Conservation (phyloP, 2,329 filamentous ascomycete species). For the Microdochium trichocladiopsis region DNA sequence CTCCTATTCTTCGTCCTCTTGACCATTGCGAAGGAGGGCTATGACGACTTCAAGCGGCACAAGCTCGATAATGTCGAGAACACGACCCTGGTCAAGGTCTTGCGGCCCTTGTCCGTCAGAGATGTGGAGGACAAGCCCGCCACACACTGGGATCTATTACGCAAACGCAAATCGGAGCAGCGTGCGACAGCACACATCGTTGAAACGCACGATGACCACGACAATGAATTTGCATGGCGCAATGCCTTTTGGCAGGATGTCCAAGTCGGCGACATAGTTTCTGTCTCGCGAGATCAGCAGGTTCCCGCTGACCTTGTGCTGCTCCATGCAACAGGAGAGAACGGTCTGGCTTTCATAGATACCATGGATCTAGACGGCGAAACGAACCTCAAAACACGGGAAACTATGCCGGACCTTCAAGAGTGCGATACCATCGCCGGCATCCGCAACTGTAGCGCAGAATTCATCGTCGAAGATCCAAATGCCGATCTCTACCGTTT, state of each 20-base stretch:
- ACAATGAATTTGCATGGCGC: slow-evolving; percentile 36
- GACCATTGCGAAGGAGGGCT: slow-evolving; percentile 80
- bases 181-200: not conserved
- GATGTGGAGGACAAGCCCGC: slow-evolving; percentile 2
- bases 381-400: slow-evolving; percentile 74
- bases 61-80: slow-evolving; percentile 80
- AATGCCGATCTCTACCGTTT: slow-evolving; percentile 74
- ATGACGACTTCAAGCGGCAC: slow-evolving; percentile 76
- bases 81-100: slow-evolving; percentile 38
- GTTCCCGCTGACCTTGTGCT: slow-evolving; percentile 79
- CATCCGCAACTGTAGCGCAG: slow-evolving; percentile 47
- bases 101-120: slow-evolving; percentile 20
- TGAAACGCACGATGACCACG: slow-evolving; percentile 7
- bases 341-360: slow-evolving; percentile 75
- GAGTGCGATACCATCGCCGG: slow-evolving; percentile 47
- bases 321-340: slow-evolving; percentile 68
- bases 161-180: slow-evolving; percentile 3
- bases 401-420: slow-evolving; percentile 54
- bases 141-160: not conserved
- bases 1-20: slow-evolving; percentile 70
- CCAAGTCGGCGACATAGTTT: slow-evolving; percentile 64
- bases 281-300: slow-evolving; percentile 64
- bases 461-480: slow-evolving; percentile 68
- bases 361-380: slow-evolving; percentile 82
- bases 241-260: slow-evolving; percentile 61